Evolutionary conservation across 2,329 filamentous ascomycete genomes (phyloP).

Genomic region (Amauroascus verrucosus): DNA sequence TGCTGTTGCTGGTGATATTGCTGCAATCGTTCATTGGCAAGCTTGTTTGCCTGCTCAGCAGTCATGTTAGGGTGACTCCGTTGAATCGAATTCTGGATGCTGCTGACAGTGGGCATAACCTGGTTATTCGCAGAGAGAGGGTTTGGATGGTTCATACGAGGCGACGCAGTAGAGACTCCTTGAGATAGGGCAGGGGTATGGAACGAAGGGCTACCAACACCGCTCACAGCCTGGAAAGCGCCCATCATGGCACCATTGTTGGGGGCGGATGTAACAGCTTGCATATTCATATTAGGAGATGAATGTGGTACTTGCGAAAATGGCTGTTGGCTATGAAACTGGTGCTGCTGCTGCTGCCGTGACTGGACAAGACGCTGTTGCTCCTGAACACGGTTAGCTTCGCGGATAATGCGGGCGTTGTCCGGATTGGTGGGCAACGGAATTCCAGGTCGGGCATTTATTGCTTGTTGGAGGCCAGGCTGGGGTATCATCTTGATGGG

Average conservation of each 20-base stretch:
- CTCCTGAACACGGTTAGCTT: constrained; percentile 40
- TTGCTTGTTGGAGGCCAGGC: constrained; percentile 47
- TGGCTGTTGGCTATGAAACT: constrained; percentile 33
- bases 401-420: constrained; percentile 39
- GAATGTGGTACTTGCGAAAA: constrained; percentile 36
- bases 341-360: constrained; percentile 34
- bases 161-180: constrained; percentile 37
- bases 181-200: constrained; percentile 29
- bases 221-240: constrained; percentile 34
- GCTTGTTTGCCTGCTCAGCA: constrained; percentile 44
- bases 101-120: constrained; percentile 43
- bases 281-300: constrained; percentile 37
- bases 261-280: constrained; percentile 31
- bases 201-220: constrained; percentile 37
- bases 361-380: constrained; percentile 53
- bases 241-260: constrained; percentile 38
- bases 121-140: constrained; percentile 42
- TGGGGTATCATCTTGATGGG: constrained; percentile 48
- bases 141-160: constrained; percentile 40
- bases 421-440: constrained; percentile 47
- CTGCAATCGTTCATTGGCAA: constrained; percentile 44
- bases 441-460: constrained; percentile 31
- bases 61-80: constrained; percentile 43
- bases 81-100: constrained; percentile 44
- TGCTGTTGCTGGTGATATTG: constrained; percentile 39